phyloP scores from a whole-genome alignment of 1,139 yeast species.

The Torulaspora pretoriensis region DNA sequence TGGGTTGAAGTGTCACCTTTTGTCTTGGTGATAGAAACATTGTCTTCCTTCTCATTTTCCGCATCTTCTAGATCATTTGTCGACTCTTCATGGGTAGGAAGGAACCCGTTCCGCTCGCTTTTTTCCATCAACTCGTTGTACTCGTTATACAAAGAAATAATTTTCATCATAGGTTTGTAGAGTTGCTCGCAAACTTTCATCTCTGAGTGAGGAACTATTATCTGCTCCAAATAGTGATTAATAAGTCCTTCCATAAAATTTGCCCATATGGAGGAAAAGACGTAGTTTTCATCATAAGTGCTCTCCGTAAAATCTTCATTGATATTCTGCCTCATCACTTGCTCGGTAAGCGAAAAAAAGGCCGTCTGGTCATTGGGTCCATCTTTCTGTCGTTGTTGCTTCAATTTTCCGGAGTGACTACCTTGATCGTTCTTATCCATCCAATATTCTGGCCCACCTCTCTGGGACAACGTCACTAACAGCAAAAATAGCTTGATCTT shows the following conservation, averaged over 20 bases:
- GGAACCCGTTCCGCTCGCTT: slow-evolving; percentile 35
- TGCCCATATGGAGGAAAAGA: slow-evolving; percentile 38
- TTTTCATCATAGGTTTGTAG: slow-evolving; percentile 38
- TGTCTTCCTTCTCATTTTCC: slow-evolving; percentile 7
- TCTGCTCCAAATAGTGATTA: slow-evolving; percentile 36
- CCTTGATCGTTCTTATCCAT: slow-evolving; percentile 29
- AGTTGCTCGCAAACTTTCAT: slow-evolving; percentile 37
- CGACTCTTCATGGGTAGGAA: slow-evolving; percentile 19
- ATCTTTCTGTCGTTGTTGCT: slow-evolving; percentile 7
- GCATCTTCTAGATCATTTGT: slow-evolving; percentile 2
- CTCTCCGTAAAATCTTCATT: slow-evolving; percentile 33
- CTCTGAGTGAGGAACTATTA: slow-evolving; percentile 37
- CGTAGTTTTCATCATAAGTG: slow-evolving; percentile 35
- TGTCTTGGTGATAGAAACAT: slow-evolving; percentile 8
- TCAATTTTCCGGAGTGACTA: slow-evolving; percentile 7
- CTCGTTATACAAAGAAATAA: slow-evolving; percentile 35
- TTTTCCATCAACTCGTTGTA: slow-evolving; percentile 37
- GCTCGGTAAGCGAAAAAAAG: slow-evolving; percentile 28
- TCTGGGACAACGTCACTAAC: slow-evolving; percentile 33
- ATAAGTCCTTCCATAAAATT: slow-evolving; percentile 39
- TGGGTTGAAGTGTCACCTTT: slow-evolving; percentile 24
- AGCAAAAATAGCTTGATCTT: slow-evolving; percentile 33
- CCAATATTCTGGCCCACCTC: slow-evolving; percentile 39
- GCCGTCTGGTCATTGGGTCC: slow-evolving; percentile 8
- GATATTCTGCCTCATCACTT: slow-evolving; percentile 34